Evolutionary conservation across 257 asterid genomes (phyloP).

Genomic region (Solanum bulbocastanum): DNA sequence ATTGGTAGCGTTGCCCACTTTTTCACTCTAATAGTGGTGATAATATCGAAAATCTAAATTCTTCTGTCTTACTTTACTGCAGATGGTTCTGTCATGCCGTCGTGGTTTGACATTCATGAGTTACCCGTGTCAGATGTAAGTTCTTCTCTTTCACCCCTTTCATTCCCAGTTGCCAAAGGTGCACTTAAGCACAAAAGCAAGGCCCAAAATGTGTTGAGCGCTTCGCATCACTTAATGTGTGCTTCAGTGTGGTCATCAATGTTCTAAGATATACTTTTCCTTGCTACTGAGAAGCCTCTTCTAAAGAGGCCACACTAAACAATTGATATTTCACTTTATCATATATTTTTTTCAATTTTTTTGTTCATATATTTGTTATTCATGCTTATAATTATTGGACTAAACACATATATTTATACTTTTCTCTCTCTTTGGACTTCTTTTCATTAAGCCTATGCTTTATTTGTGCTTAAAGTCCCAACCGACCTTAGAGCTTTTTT

Average conservation of each 20-base stretch:
- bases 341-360: not conserved
- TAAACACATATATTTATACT: not conserved
- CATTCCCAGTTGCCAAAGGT: not conserved
- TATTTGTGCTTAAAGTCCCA: not conserved
- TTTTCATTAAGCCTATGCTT: not conserved
- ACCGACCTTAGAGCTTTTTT: not conserved
- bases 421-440: not conserved
- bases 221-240: not conserved
- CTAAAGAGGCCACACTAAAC: not conserved
- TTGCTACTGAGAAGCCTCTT: not conserved
- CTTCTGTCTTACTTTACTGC: slow-evolving; percentile 1
- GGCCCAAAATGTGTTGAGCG: not conserved
- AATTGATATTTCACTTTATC: not conserved
- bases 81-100: slow-evolving; percentile 98
- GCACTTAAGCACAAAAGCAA: not conserved
- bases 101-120: slow-evolving; percentile 93
- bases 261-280: not conserved
- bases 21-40: not conserved
- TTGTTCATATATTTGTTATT: not conserved
- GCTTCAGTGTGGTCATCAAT: not conserved
- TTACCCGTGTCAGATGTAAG: slow-evolving; percentile 88
- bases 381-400: not conserved
- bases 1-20: not conserved
- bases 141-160: slow-evolving; percentile 7
- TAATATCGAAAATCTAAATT: not conserved